Evolutionary conservation across 352 stramenopile species (phyloP).

Genomic region (Pythium volutum): DNA sequence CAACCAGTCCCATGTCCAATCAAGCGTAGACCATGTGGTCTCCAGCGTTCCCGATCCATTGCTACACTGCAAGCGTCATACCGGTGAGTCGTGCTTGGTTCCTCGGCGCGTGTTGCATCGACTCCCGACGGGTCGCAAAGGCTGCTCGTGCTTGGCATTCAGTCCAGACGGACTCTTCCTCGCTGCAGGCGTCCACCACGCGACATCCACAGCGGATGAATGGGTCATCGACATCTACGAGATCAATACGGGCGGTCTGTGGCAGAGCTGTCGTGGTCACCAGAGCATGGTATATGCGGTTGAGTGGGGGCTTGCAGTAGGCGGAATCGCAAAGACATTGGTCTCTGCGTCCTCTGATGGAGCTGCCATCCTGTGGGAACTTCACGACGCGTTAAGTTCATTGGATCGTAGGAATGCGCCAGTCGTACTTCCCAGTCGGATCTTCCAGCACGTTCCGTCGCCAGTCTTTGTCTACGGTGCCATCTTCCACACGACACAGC

Average conservation of each 20-base stretch:
- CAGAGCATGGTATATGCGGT: constrained; percentile 57
- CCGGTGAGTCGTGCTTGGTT: constrained; percentile 47
- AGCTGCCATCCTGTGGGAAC: constrained; percentile 39
- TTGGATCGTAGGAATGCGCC: background rate
- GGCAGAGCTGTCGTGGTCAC: constrained; percentile 42
- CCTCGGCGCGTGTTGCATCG: constrained; percentile 53
- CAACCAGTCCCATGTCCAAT: background rate
- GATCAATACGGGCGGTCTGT: constrained; percentile 36
- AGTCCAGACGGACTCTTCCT: constrained; percentile 54
- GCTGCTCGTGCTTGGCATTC: constrained; percentile 60
- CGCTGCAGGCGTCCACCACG: constrained; percentile 36
- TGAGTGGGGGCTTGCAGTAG: constrained; percentile 32
- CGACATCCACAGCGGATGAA: constrained; percentile 14
- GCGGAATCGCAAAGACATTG: constrained; percentile 20
- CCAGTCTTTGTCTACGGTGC: constrained; percentile 67
- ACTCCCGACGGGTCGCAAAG: constrained; percentile 48
- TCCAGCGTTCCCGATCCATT: constrained; percentile 12
- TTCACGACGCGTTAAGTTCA: constrained; percentile 5
- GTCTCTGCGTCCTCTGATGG: constrained; percentile 63
- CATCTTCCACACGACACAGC: constrained; percentile 37
- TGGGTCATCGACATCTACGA: constrained; percentile 42
- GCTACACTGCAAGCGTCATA: constrained; percentile 33
- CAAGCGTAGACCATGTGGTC: background rate
- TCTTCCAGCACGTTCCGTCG: constrained; percentile 55
- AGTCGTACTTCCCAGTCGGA: constrained; percentile 5